Conservation (phyloP, 2,329 filamentous ascomycete species). For the Monosporascus sp. region DNA sequence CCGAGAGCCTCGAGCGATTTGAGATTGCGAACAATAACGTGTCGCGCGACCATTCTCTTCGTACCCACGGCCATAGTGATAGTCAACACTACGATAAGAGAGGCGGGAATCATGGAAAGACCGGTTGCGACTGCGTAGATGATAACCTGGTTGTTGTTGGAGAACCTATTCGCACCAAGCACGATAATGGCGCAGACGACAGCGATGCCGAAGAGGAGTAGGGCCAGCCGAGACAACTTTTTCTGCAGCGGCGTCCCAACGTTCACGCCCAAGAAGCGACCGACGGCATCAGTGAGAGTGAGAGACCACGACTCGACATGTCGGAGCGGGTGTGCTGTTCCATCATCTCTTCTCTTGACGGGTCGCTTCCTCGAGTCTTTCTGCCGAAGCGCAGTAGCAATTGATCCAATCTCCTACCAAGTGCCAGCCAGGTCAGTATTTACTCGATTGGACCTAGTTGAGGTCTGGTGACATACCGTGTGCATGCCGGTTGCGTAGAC, state of each 20-base stretch:
- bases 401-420: conserved; percentile 59
- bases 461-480: too few relatives aligned
- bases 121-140: conserved; percentile 56
- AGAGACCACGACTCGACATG: conserved; percentile 41
- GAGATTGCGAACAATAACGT: conserved; percentile 55
- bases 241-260: conserved; percentile 65
- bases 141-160: conserved; percentile 50
- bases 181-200: conserved; percentile 66
- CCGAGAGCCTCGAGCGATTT: conserved; percentile 55
- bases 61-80: conserved; percentile 60
- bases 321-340: conserved; percentile 46
- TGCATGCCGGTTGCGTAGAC: conserved; percentile 42
- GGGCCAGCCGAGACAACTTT: conserved; percentile 62
- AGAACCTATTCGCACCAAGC: conserved; percentile 56
- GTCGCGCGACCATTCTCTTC: conserved; percentile 50
- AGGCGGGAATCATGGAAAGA: conserved; percentile 56
- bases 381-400: conserved; percentile 54
- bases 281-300: conserved; percentile 53
- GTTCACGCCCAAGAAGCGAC: conserved; percentile 60
- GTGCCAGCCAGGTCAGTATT: conserved; percentile 35
- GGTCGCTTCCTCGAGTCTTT: conserved; percentile 46
- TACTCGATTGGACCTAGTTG: too few relatives aligned
- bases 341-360: conserved; percentile 47
- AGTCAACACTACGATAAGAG: conserved; percentile 58
- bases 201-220: conserved; percentile 62